A percentile compares a stretch with the other conserved stretches of the same genome.
Conservation (phyloP, 495 filamentous ascomycete species). For the Xylaria nigripes region DNA sequence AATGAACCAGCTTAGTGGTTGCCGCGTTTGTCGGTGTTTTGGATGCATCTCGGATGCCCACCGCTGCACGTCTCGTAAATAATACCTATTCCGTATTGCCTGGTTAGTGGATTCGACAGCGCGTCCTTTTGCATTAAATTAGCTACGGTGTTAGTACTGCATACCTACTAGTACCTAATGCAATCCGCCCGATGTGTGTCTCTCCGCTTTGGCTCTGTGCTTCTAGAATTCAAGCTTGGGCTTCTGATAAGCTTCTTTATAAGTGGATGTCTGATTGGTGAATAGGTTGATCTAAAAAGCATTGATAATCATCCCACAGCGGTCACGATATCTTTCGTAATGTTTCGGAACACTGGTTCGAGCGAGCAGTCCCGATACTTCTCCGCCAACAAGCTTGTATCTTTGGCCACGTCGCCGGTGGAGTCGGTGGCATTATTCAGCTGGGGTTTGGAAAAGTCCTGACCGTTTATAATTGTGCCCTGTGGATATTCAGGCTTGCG, state of each 20-base stretch:
- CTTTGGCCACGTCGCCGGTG: conserved; percentile 30
- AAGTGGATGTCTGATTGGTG: conserved; percentile 15
- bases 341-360: conserved; percentile 59
- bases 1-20: too few species aligned
- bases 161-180: not conserved
- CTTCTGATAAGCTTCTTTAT: not conserved
- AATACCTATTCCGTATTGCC: not conserved
- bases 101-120: not conserved
- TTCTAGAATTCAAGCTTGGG: not conserved
- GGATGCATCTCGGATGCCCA: too few species aligned
- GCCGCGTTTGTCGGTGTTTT: too few species aligned
- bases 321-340: conserved; percentile 49
- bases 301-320: conserved; percentile 32
- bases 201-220: conserved; percentile 2
- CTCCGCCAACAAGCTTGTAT: conserved; percentile 56
- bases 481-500: conserved; percentile 42
- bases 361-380: conserved; percentile 76
- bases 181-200: not conserved
- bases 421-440: conserved; percentile 14
- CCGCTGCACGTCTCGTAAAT: too few species aligned
- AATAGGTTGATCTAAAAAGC: conserved; percentile 15
- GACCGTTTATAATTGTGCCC: conserved; percentile 40
- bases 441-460: conserved; percentile 32
- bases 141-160: not conserved
- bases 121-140: conserved; percentile 5